Conservation (phyloP, 805 yeast genomes). For the Candida golubevii region DNA sequence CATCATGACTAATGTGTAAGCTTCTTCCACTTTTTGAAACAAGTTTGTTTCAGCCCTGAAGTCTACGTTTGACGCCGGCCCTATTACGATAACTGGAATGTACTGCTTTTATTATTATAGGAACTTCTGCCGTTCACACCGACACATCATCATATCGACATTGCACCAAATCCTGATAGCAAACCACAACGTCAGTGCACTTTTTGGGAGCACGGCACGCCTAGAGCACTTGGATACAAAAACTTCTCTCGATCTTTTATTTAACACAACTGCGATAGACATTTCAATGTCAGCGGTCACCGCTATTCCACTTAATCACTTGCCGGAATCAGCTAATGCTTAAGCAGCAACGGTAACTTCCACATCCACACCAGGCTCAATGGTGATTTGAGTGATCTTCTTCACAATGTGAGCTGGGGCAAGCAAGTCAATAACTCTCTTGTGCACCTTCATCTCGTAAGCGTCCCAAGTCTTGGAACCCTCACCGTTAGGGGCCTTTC, state of each 20-base stretch:
- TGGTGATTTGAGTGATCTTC: constrained; percentile 95
- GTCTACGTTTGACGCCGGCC: too few relatives aligned
- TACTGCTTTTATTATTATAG: constrained; percentile 7
- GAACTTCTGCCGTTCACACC: constrained; percentile 10
- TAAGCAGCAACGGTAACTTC: constrained; percentile 88
- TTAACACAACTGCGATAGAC: constrained; percentile 16
- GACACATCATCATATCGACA: constrained; percentile 11
- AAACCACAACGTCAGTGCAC: constrained; percentile 53
- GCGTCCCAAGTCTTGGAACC: constrained; percentile 99
- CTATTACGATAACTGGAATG: background rate
- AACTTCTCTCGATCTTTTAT: constrained; percentile 7
- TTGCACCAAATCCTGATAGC: constrained; percentile 51
- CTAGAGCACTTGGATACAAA: constrained; percentile 49
- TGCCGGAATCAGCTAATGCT: constrained; percentile 21
- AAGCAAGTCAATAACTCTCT: constrained; percentile 97
- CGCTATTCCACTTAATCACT: constrained; percentile 1
- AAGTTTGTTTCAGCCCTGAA: too few relatives aligned
- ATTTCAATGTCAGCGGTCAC: constrained; percentile 2
- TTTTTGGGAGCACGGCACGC: constrained; percentile 51
- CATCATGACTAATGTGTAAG: too few relatives aligned
- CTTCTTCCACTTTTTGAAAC: too few relatives aligned
- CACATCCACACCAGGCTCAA: constrained; percentile 99
- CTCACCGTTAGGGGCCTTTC: constrained; percentile 99
- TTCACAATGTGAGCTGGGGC: constrained; percentile 92
- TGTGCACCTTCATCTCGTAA: constrained; percentile 99